Base-by-base conservation (phyloP, 495 filamentous ascomycete species). In the Xylaria venustula region DNA sequence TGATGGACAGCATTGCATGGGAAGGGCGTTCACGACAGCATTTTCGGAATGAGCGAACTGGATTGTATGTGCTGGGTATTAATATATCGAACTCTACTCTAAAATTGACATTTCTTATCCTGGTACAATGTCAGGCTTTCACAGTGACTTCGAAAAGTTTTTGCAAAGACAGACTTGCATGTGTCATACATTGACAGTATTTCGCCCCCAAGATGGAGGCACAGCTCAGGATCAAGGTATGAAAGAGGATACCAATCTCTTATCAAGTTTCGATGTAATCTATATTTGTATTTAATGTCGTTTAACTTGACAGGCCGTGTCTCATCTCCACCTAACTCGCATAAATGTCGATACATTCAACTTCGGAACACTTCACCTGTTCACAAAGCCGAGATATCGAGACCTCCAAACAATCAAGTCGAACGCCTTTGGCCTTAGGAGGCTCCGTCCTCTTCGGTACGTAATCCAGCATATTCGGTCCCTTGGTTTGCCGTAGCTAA, bases 401-500 rank as follows among this genome's bases (percentile, higher is more conserved):
- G 28, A 47, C 36, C 15, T n/a, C n/a, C 25, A 19, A 45, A 44
- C 22, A 22, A n/a, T 34, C 11, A 37, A 28, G 22, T 6, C 19
- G 11, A n/a, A 32, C 41, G 32, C 36, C 9, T 40, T 20, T 41
- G 50, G 7, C 50, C 22, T 66, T 55, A 71, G 5, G 58, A 63
- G n/a, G 64, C 71, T 15, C 61, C 71, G 54, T 83, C 79, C 25
- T 82, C 82, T 49, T 80, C 78, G 23, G 61, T 67, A 59, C 73
- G 70, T 55, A 82, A 36, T 25, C 83, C 83, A 9, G 76, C 75
- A 62, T 74, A 82, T 64, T 84, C 83, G 8, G 78, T 82, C 28
- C 88, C 88, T 63, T 90, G 88, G 57, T 85, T 89, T 36, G 88
- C 90, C 41, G 86, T 89, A 60, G 87, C 89, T 67, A 93, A 67